A percentile compares a stretch with the other conserved stretches of the same genome.
phyloP scores from a whole-genome alignment of 2,329 filamentous ascomycete species.

The Epichloe aotearoae region DNA sequence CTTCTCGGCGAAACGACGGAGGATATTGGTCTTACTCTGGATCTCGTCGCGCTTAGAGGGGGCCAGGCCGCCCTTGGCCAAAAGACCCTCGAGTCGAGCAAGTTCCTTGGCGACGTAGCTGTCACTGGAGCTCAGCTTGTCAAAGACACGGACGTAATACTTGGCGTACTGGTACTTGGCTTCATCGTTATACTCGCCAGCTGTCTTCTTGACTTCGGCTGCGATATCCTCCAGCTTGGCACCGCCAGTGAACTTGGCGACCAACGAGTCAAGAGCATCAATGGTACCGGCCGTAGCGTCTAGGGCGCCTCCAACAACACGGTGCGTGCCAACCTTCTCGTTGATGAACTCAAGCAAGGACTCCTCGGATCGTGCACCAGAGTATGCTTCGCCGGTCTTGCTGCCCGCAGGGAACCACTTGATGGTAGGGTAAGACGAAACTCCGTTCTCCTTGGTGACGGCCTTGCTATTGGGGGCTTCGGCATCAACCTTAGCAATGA shows the following conservation, averaged over 20 bases:
- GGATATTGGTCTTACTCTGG: conserved; percentile 73
- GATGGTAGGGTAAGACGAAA: conserved; percentile 88
- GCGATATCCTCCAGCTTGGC: conserved; percentile 48
- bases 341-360: conserved; percentile 76
- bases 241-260: conserved; percentile 58
- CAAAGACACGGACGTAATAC: conserved; percentile 87
- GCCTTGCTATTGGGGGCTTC: conserved; percentile 77
- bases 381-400: conserved; percentile 57
- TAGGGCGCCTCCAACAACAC: conserved; percentile 66
- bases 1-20: conserved; percentile 60
- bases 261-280: conserved; percentile 60
- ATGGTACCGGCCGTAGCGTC: conserved; percentile 72
- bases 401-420: conserved; percentile 91
- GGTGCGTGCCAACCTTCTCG: conserved; percentile 77
- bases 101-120: conserved; percentile 79
- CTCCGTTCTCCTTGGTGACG: conserved; percentile 59
- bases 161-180: conserved; percentile 65
- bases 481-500: conserved; percentile 92
- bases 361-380: conserved; percentile 61
- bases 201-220: conserved; percentile 59
- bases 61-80: conserved; percentile 76
- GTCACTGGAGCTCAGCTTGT: conserved; percentile 68
- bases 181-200: conserved; percentile 48
- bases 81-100: conserved; percentile 61
- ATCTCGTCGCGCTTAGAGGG: conserved; percentile 83